phyloP scores from a whole-genome alignment of 345 rosid genomes.

The Ceriops zippeliana region DNA sequence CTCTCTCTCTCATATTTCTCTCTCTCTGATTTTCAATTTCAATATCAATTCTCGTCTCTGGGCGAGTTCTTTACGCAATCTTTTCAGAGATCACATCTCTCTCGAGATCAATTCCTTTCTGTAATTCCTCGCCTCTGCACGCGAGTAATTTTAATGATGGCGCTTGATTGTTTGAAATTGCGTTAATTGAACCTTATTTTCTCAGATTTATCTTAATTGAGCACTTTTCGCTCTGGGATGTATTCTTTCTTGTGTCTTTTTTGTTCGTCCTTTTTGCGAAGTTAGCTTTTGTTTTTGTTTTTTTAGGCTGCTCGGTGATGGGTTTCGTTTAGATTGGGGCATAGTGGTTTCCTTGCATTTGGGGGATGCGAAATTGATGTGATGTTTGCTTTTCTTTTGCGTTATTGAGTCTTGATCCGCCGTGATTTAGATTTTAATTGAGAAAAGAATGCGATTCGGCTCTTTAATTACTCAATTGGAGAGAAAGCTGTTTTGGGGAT shows the following conservation, averaged over 20 bases:
- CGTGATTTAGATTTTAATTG: no score
- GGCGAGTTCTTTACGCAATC: constrained; percentile 32
- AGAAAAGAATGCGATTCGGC: no score
- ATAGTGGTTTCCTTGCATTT: no score
- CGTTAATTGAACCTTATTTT: constrained; percentile 10
- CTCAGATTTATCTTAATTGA: constrained; percentile 17
- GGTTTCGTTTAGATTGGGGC: constrained; percentile 12
- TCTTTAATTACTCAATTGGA: no score
- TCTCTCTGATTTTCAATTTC: no score
- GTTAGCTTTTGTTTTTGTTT: background rate
- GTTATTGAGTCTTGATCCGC: no score
- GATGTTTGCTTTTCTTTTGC: no score
- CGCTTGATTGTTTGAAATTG: background rate
- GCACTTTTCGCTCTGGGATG: background rate
- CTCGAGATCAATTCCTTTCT: constrained; percentile 10
- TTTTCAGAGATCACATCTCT: constrained; percentile 23
- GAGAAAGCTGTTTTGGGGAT: no score
- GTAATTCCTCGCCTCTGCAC: constrained; percentile 32
- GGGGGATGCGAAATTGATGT: no score
- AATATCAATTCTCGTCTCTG: no score
- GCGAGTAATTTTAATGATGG: background rate
- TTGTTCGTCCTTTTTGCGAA: background rate
- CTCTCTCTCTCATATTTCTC: constrained; percentile 24
- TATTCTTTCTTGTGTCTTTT: no score
- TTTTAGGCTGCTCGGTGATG: background rate